These are phyloP conservation scores for Penicillium cinerascens DNA, from an alignment of 495 filamentous ascomycete species.

Conservation along the genomic window DNA sequence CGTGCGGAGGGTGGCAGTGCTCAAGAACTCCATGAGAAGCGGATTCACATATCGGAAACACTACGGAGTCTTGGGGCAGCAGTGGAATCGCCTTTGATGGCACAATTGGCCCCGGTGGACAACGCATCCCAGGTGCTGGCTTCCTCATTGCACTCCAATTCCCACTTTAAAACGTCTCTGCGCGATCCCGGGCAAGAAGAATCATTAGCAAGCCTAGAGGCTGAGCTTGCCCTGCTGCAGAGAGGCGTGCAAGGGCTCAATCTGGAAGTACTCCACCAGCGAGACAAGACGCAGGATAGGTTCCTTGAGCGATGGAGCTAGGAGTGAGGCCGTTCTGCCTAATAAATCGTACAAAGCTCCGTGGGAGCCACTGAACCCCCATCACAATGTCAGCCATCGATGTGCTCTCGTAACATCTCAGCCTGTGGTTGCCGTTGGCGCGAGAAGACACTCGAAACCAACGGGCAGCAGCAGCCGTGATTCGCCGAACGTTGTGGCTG, in stretches of 20 bases:
- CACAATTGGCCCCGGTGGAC: constrained; percentile 27
- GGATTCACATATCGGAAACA: constrained; percentile 26
- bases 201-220: constrained; percentile 29
- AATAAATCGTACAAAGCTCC: neutral
- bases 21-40: constrained; percentile 28
- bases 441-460: neutral
- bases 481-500: constrained; percentile 18
- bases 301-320: constrained; percentile 35
- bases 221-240: constrained; percentile 28
- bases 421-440: constrained; percentile 2
- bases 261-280: constrained; percentile 34
- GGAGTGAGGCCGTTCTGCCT: neutral
- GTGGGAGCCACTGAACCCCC: neutral
- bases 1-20: constrained; percentile 19
- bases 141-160: constrained; percentile 32
- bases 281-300: constrained; percentile 28
- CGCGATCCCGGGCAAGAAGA: constrained; percentile 22
- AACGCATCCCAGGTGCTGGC: constrained; percentile 32
- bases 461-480: constrained; percentile 1
- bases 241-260: constrained; percentile 35
- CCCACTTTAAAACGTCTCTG: constrained; percentile 30
- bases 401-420: constrained; percentile 5
- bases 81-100: constrained; percentile 32
- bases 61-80: constrained; percentile 23
- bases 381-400: neutral